Base-by-base conservation (phyloP, 1,284 basidiomycete species). In the Laetiporus sulphureus region DNA sequence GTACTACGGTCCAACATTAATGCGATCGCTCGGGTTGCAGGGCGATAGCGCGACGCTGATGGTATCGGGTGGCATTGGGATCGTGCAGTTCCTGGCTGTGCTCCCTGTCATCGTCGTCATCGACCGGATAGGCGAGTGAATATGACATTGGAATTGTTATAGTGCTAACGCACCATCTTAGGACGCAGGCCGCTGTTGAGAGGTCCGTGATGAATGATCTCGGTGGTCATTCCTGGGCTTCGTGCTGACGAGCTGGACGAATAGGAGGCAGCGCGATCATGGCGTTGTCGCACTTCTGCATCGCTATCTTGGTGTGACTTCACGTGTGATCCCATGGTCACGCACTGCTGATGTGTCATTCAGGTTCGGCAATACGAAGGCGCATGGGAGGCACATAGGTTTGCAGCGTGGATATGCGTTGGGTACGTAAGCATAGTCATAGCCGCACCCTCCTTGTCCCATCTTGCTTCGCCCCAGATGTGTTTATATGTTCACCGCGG, bases 1-100 rank as follows among this genome's bases (percentile, higher is more conserved):
- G 6, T 91, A 91, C 54, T 91, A 89, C 50, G 86, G 86, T 0
- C 87, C 87, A 1, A 78, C 77, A 1, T 68, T 91, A 12, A 74
- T 89, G 45, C 65, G 60, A 23, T 73, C 65, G 42, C 69, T 91
- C 35, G 86, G 85, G 4, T 52, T 89, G 19, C 68, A 58, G 37
- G 68, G 68, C 11, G 66, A 69, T 39, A 72, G 67, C 1, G 68
- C 75, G 13, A 73, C 76, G 1, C 66, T 90, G 0, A 53, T 87
- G 22, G 79, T 83, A 1, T 76, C 83, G 0, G 86, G 86, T 19
- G 85, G 88, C 0, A 77, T 90, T 49, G 85, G 84, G n/a, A 73
- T 91, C 46, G 74, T 83, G 7, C 85, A 90, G 53, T 78, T 87
- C 49, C 43, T 90, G 6, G 80, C 84, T 6, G 85, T 87, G 0